Evolutionary conservation across 2,329 filamentous ascomycete genomes (phyloP), one percentile per base, ranked within the genome.

Genomic region (Aureobasidium zeae): DNA sequence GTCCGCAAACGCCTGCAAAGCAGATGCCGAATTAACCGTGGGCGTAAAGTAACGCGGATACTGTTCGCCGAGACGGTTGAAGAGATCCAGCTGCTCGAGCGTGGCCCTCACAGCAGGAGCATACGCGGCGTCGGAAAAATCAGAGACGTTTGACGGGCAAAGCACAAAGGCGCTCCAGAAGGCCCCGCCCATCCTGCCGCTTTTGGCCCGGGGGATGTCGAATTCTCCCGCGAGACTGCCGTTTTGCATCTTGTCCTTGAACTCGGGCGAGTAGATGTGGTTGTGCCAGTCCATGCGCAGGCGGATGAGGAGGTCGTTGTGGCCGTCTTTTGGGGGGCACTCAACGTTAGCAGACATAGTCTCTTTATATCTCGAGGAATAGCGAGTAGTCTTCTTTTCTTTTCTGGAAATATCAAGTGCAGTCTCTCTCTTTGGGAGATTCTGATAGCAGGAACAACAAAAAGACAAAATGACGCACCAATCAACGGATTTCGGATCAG

Each of bases 161-260:
- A 76, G 76, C 29, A 83, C 77, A 55, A 73, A 96, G 8, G 91
- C 86, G 58, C 82, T 88, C 89, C 88, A 95, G 60, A 95, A 95
- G n/a, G 84, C 80, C 44, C 87, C 89, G 28, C 87, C 87, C 49
- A 81, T 77, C 52, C 73, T 70, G 1, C 88, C 87, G 37, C 76
- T 63, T 25, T 74, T 71, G 35, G 94, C 71, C 4, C 88, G 77
- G 1, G 82, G 79, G 7, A 94, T 66, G 60, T 96, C 89, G 41
- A 91, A 81, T 52, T 96, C 84, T 3, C 71, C 71, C 0, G 61
- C 57, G 39, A 94, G 64, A 1, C 74, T 76, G 22, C 84, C 86
- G 16, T 83, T 66, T 51, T 81, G 74, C 56, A 94, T 94, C 5
- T 74, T 72, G 26, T 78, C 65, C n/a, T 73, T 80, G 64, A 94